A percentile compares a stretch with the other conserved stretches of the same genome.
These are phyloP conservation scores for Lasiosphaeris hirsuta DNA, from an alignment of 495 filamentous ascomycete species.

Conservation along the genomic window DNA sequence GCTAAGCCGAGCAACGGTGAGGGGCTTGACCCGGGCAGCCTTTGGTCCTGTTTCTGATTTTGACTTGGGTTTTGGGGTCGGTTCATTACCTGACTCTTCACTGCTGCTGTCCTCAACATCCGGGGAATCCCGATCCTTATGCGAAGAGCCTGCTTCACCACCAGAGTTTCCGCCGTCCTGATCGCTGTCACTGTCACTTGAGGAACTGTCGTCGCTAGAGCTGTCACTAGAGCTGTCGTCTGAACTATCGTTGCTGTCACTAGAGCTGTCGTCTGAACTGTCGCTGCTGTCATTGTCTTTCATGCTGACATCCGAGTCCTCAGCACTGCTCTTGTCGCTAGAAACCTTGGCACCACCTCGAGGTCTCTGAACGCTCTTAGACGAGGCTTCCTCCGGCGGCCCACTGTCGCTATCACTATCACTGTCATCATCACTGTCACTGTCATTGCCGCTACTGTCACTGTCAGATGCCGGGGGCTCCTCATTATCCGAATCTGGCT, in stretches of 20 bases:
- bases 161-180: conserved; percentile 10
- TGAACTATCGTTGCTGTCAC: background rate
- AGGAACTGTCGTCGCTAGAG: background rate
- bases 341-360: too few species aligned
- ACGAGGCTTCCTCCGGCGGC: too few species aligned
- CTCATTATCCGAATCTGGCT: conserved; percentile 2
- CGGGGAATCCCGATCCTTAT: background rate
- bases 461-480: background rate
- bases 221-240: conserved; percentile 5
- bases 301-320: too few species aligned
- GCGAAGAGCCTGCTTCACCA: background rate
- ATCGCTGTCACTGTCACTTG: conserved; percentile 6
- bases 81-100: background rate
- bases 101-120: background rate
- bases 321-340: too few species aligned
- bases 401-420: conserved; percentile 3
- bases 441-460: conserved; percentile 16
- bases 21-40: too few species aligned
- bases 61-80: background rate
- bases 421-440: conserved; percentile 16
- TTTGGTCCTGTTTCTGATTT: background rate
- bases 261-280: conserved; percentile 8
- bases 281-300: conserved; percentile 8
- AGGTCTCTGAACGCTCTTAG: too few species aligned
- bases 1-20: too few species aligned